Conservation (phyloP, 2,329 filamentous ascomycete species). For the Trichoderma sp. region DNA sequence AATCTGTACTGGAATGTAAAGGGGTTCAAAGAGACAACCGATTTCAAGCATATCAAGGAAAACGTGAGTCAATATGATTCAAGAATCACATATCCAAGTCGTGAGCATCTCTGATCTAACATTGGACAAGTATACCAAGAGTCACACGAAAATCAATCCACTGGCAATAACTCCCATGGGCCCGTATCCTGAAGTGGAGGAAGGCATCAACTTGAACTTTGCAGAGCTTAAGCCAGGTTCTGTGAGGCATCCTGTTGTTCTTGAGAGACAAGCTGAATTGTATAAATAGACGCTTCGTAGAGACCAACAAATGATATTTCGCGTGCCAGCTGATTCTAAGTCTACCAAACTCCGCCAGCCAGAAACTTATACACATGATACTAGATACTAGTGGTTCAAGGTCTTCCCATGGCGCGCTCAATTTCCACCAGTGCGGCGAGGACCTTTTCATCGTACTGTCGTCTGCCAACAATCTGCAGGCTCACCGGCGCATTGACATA, state of each 20-base stretch:
- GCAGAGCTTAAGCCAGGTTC: slow-evolving; percentile 32
- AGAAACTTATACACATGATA: neutral
- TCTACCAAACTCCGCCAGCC: neutral
- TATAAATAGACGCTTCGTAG: slow-evolving; percentile 24
- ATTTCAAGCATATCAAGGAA: slow-evolving; percentile 71
- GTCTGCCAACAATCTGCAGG: slow-evolving; percentile 23
- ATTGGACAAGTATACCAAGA: slow-evolving; percentile 36
- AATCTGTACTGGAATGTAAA: slow-evolving; percentile 69
- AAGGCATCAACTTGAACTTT: slow-evolving; percentile 33
- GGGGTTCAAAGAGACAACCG: slow-evolving; percentile 58
- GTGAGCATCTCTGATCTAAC: neutral
- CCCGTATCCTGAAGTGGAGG: slow-evolving; percentile 36
- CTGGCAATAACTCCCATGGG: slow-evolving; percentile 37
- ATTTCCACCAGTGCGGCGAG: slow-evolving; percentile 16
- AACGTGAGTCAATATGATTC: slow-evolving; percentile 38
- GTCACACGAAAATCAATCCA: slow-evolving; percentile 36
- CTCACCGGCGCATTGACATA: slow-evolving; percentile 20
- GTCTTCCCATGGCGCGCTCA: slow-evolving; percentile 21
- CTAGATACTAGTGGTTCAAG: neutral
- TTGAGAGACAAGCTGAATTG: slow-evolving; percentile 34
- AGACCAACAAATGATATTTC: neutral
- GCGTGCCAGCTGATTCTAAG: neutral
- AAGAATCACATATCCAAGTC: neutral
- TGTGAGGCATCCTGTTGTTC: slow-evolving; percentile 35
- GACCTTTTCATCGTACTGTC: slow-evolving; percentile 18